phyloP scores from a whole-genome alignment of 2,329 filamentous ascomycete species.

The Colletotrichum ledebouriae region DNA sequence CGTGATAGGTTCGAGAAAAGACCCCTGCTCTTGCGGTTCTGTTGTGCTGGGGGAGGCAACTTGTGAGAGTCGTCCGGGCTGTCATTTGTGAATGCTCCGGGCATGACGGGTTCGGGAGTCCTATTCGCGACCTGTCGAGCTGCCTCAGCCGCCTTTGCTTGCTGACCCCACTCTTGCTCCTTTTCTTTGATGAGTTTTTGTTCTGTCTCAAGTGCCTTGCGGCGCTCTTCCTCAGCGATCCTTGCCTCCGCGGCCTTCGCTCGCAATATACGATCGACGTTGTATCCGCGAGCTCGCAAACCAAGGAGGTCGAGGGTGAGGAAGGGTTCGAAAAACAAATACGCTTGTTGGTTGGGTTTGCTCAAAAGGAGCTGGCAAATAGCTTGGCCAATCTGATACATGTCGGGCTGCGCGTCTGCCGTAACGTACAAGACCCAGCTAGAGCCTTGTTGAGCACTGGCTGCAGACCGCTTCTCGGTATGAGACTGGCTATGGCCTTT shows the following conservation, averaged over 20 bases:
- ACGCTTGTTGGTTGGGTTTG: slow-evolving; percentile 88
- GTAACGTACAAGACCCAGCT: slow-evolving; percentile 83
- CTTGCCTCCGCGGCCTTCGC: slow-evolving; percentile 89
- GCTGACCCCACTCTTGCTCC: slow-evolving; percentile 60
- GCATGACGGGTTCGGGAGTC: slow-evolving; percentile 71
- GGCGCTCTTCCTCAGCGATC: slow-evolving; percentile 85
- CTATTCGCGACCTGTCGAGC: slow-evolving; percentile 54
- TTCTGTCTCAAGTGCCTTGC: slow-evolving; percentile 80
- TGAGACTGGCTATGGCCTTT: slow-evolving; percentile 77
- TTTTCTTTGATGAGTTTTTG: slow-evolving; percentile 73
- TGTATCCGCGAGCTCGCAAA: slow-evolving; percentile 90
- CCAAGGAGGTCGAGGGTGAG: slow-evolving; percentile 87
- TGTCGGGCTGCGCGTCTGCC: slow-evolving; percentile 76
- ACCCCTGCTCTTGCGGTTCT: slow-evolving; percentile 61
- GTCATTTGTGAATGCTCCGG: slow-evolving; percentile 77
- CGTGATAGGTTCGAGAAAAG: slow-evolving; percentile 78
- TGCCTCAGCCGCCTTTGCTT: slow-evolving; percentile 57
- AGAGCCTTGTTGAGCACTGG: slow-evolving; percentile 66
- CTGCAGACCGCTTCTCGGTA: slow-evolving; percentile 81
- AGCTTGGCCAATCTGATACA: slow-evolving; percentile 93
- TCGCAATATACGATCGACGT: slow-evolving; percentile 92
- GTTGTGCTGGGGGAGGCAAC: slow-evolving; percentile 49
- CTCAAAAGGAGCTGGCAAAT: slow-evolving; percentile 85
- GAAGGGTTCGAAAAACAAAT: slow-evolving; percentile 91
- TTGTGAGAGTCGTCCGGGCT: slow-evolving; percentile 66